phyloP scores from a whole-genome alignment of 768 basidiomycete species.

The Russula earlei region DNA sequence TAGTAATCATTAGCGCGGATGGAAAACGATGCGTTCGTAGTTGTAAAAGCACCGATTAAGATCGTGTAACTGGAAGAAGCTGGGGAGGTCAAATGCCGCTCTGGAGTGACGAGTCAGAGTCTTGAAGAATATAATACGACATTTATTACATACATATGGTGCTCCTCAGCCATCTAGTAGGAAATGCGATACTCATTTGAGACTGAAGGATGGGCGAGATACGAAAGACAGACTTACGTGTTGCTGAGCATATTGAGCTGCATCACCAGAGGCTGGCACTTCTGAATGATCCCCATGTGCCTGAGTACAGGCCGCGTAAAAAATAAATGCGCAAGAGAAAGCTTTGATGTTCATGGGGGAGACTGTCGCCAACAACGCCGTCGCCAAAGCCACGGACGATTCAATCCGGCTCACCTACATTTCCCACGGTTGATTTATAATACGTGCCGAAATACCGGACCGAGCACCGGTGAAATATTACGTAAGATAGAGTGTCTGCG shows the following conservation, averaged over 20 bases:
- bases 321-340: conserved; percentile 2
- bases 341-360: conserved; percentile 8
- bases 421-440: no score
- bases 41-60: conserved; percentile 54
- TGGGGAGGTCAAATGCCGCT: conserved; percentile 71
- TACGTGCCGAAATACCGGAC: no score
- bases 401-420: no score
- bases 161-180: conserved; percentile 82
- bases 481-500: no score
- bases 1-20: conserved; percentile 23
- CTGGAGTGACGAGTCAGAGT: conserved; percentile 32
- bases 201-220: neutral
- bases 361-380: no score
- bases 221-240: conserved; percentile 55
- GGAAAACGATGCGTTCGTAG: neutral
- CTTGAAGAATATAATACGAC: neutral
- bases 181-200: neutral
- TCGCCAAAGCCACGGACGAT: neutral
- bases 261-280: neutral
- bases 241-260: conserved; percentile 63
- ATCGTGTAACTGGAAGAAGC: conserved; percentile 96
- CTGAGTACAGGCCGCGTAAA: conserved; percentile 20
- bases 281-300: conserved; percentile 45
- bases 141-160: conserved; percentile 57
- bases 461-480: no score